Evolutionary conservation across 257 asterid genomes (phyloP).

Genomic region (Forsythia viridissima): DNA sequence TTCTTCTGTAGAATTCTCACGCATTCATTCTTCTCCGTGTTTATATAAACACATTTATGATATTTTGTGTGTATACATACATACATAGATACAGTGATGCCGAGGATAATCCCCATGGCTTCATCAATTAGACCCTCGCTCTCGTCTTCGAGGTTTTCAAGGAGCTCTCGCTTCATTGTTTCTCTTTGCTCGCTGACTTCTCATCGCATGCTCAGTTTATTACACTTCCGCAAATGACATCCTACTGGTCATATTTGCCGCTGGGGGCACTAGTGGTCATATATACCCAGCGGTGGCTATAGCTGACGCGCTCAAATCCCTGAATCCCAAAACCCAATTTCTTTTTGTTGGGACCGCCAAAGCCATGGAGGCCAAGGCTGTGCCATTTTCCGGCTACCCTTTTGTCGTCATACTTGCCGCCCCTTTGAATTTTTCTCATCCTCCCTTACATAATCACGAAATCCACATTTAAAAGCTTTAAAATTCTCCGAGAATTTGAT

Average conservation of each 20-base stretch:
- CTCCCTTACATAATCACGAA: slow-evolving; percentile 35
- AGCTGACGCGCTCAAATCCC: slow-evolving; percentile 53
- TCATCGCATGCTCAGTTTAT: slow-evolving; percentile 34
- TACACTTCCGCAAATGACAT: slow-evolving; percentile 37
- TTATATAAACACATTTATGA: not conserved
- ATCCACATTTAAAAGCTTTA: slow-evolving; percentile 34
- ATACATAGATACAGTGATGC: slow-evolving; percentile 33
- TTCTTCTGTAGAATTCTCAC: not conserved
- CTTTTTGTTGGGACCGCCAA: slow-evolving; percentile 49
- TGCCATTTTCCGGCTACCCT: slow-evolving; percentile 53
- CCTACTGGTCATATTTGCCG: slow-evolving; percentile 51
- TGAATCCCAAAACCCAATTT: slow-evolving; percentile 42
- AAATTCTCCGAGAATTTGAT: slow-evolving; percentile 41
- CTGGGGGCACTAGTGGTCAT: slow-evolving; percentile 61
- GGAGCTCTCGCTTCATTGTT: slow-evolving; percentile 37
- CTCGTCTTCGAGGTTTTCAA: slow-evolving; percentile 42
- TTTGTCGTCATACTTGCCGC: slow-evolving; percentile 38
- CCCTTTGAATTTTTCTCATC: slow-evolving; percentile 36
- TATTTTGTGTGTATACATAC: not conserved
- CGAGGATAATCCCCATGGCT: slow-evolving; percentile 84
- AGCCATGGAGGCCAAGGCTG: slow-evolving; percentile 49
- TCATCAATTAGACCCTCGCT: slow-evolving; percentile 78
- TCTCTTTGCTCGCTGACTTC: slow-evolving; percentile 34
- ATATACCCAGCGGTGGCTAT: slow-evolving; percentile 60
- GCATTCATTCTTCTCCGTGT: not conserved